Percentiles rank a stretch among this genome's conserved stretches.
Conservation (phyloP, 352 stramenopile genomes). For the Globisporangium nunn region DNA sequence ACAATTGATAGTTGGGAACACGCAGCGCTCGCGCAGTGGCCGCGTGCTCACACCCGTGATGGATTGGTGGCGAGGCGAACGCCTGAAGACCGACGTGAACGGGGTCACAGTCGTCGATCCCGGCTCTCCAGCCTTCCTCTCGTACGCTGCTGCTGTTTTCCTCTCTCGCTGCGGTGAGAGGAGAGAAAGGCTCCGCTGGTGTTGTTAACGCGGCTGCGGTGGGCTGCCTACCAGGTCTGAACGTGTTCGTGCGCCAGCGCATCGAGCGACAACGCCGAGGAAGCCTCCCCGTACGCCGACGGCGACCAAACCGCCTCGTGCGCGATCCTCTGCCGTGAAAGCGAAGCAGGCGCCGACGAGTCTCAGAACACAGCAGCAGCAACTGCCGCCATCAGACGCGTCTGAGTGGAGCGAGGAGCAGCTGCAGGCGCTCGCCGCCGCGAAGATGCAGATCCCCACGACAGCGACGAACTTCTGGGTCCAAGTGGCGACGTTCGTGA, state of each 20-base stretch:
- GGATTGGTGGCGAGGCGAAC: slow-evolving; percentile 45
- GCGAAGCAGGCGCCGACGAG: slow-evolving; percentile 22
- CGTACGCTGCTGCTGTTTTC: slow-evolving; percentile 8
- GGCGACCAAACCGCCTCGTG: slow-evolving; percentile 1
- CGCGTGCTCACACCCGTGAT: slow-evolving; percentile 26
- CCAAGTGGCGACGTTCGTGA: slow-evolving; percentile 40
- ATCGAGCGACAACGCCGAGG: not conserved
- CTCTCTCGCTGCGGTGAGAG: no score
- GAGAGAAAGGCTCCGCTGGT: not conserved
- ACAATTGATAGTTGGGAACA: not conserved
- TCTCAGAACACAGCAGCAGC: not conserved
- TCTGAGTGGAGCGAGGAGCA: slow-evolving; percentile 41
- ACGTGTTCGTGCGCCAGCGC: not conserved
- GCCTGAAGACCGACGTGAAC: slow-evolving; percentile 12
- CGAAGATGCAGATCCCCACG: slow-evolving; percentile 56
- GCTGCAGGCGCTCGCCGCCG: slow-evolving; percentile 36
- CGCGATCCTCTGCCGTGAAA: slow-evolving; percentile 11
- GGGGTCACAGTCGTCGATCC: slow-evolving; percentile 17
- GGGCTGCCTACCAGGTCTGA: not conserved
- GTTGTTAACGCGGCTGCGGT: not conserved
- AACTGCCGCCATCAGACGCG: slow-evolving; percentile 1
- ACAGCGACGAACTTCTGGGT: slow-evolving; percentile 61
- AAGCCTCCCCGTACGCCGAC: slow-evolving; percentile 8
- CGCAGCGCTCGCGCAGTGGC: slow-evolving; percentile 15
- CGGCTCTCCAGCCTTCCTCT: slow-evolving; percentile 19